phyloP scores from a whole-genome alignment of 2,329 filamentous ascomycete species.

The Aspergillus proliferans region DNA sequence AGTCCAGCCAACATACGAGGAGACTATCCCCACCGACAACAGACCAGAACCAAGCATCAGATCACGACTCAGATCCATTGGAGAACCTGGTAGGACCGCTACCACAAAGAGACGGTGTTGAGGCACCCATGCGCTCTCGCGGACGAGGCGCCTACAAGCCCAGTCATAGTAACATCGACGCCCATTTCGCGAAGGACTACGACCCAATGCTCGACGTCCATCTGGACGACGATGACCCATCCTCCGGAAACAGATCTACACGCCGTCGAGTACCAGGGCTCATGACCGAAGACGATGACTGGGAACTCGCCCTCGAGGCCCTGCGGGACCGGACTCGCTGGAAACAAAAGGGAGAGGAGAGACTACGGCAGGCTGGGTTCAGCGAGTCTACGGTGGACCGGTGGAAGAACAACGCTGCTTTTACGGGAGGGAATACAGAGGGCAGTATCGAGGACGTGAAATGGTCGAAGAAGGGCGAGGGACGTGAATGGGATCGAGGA shows the following conservation, averaged over 20 bases:
- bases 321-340: conserved; percentile 73
- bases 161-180: conserved; percentile 64
- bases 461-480: conserved; percentile 66
- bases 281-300: conserved; percentile 56
- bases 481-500: conserved; percentile 61
- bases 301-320: conserved; percentile 74
- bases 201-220: conserved; percentile 46
- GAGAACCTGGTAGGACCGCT: conserved; percentile 70
- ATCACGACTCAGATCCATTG: conserved; percentile 59
- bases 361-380: conserved; percentile 72
- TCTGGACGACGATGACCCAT: conserved; percentile 46
- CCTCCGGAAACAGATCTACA: conserved; percentile 49
- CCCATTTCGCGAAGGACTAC: conserved; percentile 65
- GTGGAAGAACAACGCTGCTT: conserved; percentile 59
- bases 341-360: conserved; percentile 67
- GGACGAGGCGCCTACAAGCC: conserved; percentile 62
- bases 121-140: conserved; percentile 47
- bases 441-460: conserved; percentile 62
- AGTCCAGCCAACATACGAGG: neutral
- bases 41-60: conserved; percentile 7
- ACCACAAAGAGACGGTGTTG: conserved; percentile 45
- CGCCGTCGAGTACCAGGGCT: conserved; percentile 35
- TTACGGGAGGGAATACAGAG: conserved; percentile 45
- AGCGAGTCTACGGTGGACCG: conserved; percentile 66
- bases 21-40: conserved; percentile 1